Percentiles rank a stretch among this genome's conserved stretches.
phyloP scores from a whole-genome alignment of 805 yeast species.

The Lachancea sp. region DNA sequence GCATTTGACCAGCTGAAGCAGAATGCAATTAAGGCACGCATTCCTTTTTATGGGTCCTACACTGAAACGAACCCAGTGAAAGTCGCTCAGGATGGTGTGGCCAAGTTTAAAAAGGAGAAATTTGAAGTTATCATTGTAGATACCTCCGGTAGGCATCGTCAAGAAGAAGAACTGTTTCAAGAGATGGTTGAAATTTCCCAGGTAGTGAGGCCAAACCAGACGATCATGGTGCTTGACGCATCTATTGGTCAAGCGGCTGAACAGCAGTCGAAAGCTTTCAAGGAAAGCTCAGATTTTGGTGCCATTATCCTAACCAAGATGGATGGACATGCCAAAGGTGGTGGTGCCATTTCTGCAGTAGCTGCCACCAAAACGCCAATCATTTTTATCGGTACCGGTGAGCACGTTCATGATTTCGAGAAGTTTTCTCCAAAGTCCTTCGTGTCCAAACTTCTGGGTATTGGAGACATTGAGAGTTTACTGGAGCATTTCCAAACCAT shows the following conservation, averaged over 20 bases:
- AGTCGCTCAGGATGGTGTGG: slow-evolving; percentile 88
- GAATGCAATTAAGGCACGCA: slow-evolving; percentile 90
- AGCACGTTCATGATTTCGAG: slow-evolving; percentile 89
- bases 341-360: slow-evolving; percentile 98
- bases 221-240: slow-evolving; percentile 96
- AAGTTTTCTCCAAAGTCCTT: slow-evolving; percentile 84
- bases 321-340: slow-evolving; percentile 99
- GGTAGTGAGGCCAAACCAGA: slow-evolving; percentile 87
- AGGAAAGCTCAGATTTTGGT: slow-evolving; percentile 88
- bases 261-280: slow-evolving; percentile 88
- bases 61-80: slow-evolving; percentile 93
- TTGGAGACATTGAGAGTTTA: slow-evolving; percentile 90
- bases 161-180: slow-evolving; percentile 81
- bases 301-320: slow-evolving; percentile 90
- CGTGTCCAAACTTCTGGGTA: slow-evolving; percentile 86
- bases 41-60: slow-evolving; percentile 92
- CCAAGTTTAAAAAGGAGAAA: slow-evolving; percentile 80
- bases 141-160: slow-evolving; percentile 97
- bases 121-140: slow-evolving; percentile 93
- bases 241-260: slow-evolving; percentile 98
- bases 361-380: slow-evolving; percentile 96
- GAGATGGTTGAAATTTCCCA: slow-evolving; percentile 93
- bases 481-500: slow-evolving; percentile 80
- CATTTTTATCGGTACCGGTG: slow-evolving; percentile 96
- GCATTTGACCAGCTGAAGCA: slow-evolving; percentile 98